Evolutionary conservation across 345 rosid genomes (phyloP).

Genomic region (Ailanthus altissimus): DNA sequence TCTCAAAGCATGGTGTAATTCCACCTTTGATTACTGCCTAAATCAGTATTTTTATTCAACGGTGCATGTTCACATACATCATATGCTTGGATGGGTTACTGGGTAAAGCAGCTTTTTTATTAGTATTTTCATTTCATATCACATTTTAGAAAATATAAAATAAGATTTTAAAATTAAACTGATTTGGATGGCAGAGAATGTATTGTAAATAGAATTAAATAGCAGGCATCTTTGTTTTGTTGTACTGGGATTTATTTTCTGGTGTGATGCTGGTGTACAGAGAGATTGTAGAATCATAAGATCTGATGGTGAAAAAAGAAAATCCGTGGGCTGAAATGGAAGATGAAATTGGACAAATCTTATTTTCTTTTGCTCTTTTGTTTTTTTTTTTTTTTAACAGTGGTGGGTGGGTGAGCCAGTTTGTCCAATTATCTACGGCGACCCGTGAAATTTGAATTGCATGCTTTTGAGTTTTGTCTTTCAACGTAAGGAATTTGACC

Average conservation of each 20-base stretch:
- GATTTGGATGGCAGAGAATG: slow-evolving; percentile 11
- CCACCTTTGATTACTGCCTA: background rate
- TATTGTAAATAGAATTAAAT: background rate
- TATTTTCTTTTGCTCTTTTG: too few species aligned
- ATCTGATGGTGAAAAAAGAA: background rate
- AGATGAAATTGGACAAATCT: background rate
- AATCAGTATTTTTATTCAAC: background rate
- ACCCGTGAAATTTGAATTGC: slow-evolving; percentile 12
- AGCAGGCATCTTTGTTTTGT: background rate
- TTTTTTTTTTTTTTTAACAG: background rate
- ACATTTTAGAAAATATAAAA: too few species aligned
- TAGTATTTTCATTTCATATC: too few species aligned
- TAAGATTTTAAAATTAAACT: background rate
- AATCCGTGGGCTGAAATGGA: background rate
- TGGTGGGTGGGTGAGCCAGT: slow-evolving; percentile 9
- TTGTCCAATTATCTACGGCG: background rate
- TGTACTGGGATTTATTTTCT: background rate
- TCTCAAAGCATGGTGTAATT: background rate
- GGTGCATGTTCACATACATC: slow-evolving; percentile 5
- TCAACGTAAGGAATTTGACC: too few species aligned
- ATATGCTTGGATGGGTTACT: background rate
- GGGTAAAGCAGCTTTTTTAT: background rate
- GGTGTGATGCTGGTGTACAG: background rate
- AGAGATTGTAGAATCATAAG: background rate
- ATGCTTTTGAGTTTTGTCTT: background rate